Conservation (phyloP, 805 yeast species). For the Ogataea pini region DNA sequence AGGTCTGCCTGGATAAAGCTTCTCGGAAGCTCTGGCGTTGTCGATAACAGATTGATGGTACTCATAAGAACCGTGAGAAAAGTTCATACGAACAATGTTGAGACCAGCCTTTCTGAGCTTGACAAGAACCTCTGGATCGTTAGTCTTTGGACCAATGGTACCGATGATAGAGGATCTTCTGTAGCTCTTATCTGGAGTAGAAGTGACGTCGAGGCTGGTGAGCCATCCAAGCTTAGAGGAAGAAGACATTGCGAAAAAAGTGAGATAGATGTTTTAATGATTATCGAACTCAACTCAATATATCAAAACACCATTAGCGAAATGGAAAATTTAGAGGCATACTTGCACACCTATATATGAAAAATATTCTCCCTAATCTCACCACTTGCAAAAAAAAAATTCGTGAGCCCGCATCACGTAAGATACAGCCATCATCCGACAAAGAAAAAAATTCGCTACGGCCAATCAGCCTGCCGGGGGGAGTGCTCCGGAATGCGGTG, state of each 20-base stretch:
- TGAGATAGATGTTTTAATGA: conserved; percentile 1
- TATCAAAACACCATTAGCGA: background rate
- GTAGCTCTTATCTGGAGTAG: conserved; percentile 72
- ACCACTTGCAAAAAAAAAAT: conserved; percentile 2
- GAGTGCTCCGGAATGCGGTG: conserved; percentile 6
- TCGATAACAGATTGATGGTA: conserved; percentile 97
- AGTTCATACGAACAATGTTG: conserved; percentile 98
- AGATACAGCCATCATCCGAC: conserved; percentile 1
- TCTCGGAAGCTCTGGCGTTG: conserved; percentile 93
- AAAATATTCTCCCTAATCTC: conserved; percentile 2
- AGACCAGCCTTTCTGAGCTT: conserved; percentile 95
- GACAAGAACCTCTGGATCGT: conserved; percentile 79
- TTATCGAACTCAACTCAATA: background rate
- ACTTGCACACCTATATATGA: conserved; percentile 6
- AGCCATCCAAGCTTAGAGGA: conserved; percentile 74
- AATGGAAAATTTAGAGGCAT: background rate
- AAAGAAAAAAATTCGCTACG: background rate
- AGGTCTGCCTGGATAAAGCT: conserved; percentile 90
- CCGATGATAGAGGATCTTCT: conserved; percentile 98
- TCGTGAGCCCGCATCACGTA: conserved; percentile 4
- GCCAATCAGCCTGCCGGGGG: conserved; percentile 3
- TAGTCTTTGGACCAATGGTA: conserved; percentile 98
- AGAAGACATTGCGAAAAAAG: conserved; percentile 20
- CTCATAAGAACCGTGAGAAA: conserved; percentile 97
- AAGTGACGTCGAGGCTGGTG: conserved; percentile 68